These are phyloP conservation scores for Erysimum cheiranthoides DNA, from an alignment of 345 rosid species.

Conservation along the genomic window DNA sequence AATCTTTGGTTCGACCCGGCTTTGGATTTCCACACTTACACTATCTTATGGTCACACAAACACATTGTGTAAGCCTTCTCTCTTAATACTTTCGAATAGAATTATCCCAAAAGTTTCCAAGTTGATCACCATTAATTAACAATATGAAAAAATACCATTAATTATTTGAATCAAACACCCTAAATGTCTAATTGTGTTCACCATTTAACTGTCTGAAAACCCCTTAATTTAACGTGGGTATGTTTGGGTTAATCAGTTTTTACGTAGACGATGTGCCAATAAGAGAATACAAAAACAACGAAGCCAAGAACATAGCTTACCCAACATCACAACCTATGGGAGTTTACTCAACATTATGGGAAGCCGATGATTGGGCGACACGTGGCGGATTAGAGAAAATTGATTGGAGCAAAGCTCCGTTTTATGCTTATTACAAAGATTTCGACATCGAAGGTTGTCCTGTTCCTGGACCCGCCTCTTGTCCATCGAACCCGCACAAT, in stretches of 20 bases:
- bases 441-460: conserved; percentile 92
- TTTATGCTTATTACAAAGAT: conserved; percentile 80
- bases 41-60: conserved; percentile 76
- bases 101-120: not conserved
- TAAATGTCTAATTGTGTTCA: not conserved
- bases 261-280: conserved; percentile 82
- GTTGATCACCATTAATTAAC: not conserved
- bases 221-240: not conserved
- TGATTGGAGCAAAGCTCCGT: conserved; percentile 91
- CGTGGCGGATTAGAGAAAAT: conserved; percentile 95
- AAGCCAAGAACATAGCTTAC: conserved; percentile 65
- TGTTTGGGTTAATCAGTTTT: conserved; percentile 53
- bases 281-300: conserved; percentile 87
- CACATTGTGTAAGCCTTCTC: conserved; percentile 68
- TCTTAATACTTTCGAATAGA: not conserved
- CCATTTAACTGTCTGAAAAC: not conserved
- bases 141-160: too few relatives aligned
- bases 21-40: conserved; percentile 70
- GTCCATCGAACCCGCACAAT: conserved; percentile 65
- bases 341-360: conserved; percentile 91
- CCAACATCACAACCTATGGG: conserved; percentile 89
- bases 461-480: conserved; percentile 72
- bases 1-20: conserved; percentile 97
- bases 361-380: conserved; percentile 98
- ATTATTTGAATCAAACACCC: not conserved